Base-by-base conservation (phyloP, 495 filamentous ascomycete genomes). In the Hapsidospora chrysogenum region DNA sequence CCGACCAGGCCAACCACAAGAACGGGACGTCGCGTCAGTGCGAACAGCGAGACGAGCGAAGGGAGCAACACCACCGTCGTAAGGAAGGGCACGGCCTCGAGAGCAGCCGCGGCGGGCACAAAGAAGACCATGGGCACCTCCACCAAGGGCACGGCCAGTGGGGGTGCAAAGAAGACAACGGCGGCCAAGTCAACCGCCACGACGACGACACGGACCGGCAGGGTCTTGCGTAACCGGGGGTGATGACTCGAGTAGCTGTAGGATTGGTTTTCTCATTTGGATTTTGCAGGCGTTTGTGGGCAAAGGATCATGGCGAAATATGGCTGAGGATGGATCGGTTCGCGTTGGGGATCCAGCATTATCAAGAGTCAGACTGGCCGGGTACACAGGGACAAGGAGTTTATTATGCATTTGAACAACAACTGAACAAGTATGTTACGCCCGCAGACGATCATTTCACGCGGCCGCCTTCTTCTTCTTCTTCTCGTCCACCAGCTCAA, bases 401-500 rank as follows among this genome's bases (percentile, higher is more conserved):
- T 33, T 33, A 32, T 18, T 9, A 33, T 21, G 9, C 31, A 33
- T 33, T 33, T n/a, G n/a, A n/a, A n/a, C n/a, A n/a, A n/a, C n/a
- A n/a, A n/a, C n/a, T n/a, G n/a, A n/a, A n/a, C n/a, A n/a, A n/a
- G n/a, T n/a, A n/a, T n/a, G n/a, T n/a, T n/a, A n/a, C n/a, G n/a
- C n/a, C n/a, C n/a, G n/a, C n/a, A n/a, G n/a, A n/a, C n/a, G n/a
- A n/a, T n/a, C n/a, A n/a, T n/a, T n/a, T n/a, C n/a, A n/a, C n/a
- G n/a, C n/a, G 35, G 29, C 49, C 21, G 46, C 53, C 38, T 54
- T 60, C 66, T 85, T 85, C 68, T 86, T 87, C 68, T 87, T 87
- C 70, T 86, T 89, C 51, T 92, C 84, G 57, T 93, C 85, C 10
- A 95, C 72, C 43, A 84, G 57, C 54, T 96, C 92, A 40, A 96